Evolutionary conservation across 73 alveolate genomes (phyloP).

Genomic region (Blepharisma stoltei): DNA sequence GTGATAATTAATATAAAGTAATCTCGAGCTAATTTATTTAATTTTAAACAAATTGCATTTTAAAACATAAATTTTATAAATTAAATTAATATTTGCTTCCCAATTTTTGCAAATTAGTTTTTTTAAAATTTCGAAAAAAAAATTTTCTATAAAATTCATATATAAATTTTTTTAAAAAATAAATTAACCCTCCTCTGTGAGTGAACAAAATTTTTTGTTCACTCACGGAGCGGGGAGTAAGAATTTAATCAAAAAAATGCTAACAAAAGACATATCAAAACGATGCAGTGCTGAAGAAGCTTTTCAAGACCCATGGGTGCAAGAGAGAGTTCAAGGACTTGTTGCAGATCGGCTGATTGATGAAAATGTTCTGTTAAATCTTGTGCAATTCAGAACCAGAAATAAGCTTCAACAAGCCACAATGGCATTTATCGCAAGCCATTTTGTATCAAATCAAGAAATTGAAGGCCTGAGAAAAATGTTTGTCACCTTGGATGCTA

Average conservation of each 20-base stretch:
- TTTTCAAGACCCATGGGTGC: constrained; percentile 40
- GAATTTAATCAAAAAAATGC: constrained; percentile 43
- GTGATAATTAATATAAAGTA: too few species aligned
- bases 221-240: too few species aligned
- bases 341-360: constrained; percentile 29
- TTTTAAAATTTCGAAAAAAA: too few species aligned
- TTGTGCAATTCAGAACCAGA: constrained; percentile 73
- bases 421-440: constrained; percentile 79
- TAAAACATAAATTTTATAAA: too few species aligned
- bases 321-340: constrained; percentile 6
- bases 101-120: too few species aligned
- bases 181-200: too few species aligned
- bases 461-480: constrained; percentile 61
- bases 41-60: too few species aligned
- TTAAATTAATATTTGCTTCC: too few species aligned
- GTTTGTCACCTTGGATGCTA: constrained; percentile 49
- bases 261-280: constrained; percentile 38
- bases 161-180: too few species aligned
- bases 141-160: too few species aligned
- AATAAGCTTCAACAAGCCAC: constrained; percentile 82
- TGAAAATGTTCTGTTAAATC: constrained; percentile 53
- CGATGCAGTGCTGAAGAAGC: constrained; percentile 58
- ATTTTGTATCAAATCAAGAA: constrained; percentile 74
- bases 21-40: too few species aligned
- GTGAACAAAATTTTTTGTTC: too few species aligned